Evolutionary conservation across 192 early-diverging fungal genomes (phyloP).

Genomic region (Coemansia sp.): DNA sequence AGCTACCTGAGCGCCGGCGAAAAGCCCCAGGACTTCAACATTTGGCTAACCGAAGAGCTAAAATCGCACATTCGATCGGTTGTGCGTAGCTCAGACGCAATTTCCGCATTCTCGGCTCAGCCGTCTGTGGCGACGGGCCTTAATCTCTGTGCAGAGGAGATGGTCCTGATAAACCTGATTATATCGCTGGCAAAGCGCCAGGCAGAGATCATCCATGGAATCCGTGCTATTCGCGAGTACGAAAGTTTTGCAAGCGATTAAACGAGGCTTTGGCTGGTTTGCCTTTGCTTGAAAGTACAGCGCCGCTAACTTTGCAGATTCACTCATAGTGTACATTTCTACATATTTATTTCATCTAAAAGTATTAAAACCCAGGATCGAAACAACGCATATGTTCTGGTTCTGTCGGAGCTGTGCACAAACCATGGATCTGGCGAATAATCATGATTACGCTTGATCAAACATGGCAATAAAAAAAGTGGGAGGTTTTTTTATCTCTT

Average conservation of each 20-base stretch:
- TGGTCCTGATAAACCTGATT: slow-evolving; percentile 48
- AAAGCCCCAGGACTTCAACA: slow-evolving; percentile 28
- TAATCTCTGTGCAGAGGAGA: slow-evolving; percentile 45
- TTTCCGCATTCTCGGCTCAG: slow-evolving; percentile 32
- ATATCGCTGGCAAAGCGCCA: slow-evolving; percentile 48
- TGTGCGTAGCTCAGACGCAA: slow-evolving; percentile 27
- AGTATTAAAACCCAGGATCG: background rate
- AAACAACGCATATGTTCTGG: too few relatives aligned
- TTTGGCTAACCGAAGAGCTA: slow-evolving; percentile 45
- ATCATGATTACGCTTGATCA: too few relatives aligned
- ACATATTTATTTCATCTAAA: background rate
- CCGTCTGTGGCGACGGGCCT: slow-evolving; percentile 41
- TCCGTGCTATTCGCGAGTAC: slow-evolving; percentile 50
- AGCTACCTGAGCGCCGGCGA: slow-evolving; percentile 5
- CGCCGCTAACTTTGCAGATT: background rate
- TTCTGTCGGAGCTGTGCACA: too few relatives aligned
- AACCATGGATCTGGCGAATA: too few relatives aligned
- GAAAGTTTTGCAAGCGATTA: slow-evolving; percentile 5
- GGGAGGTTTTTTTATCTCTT: too few relatives aligned
- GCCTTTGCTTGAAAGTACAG: background rate
- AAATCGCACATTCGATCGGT: slow-evolving; percentile 47
- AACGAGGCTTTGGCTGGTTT: background rate
- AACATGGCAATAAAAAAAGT: too few relatives aligned
- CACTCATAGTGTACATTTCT: background rate
- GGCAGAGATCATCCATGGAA: slow-evolving; percentile 49